Conservation (phyloP, 495 filamentous ascomycete species). For the Coniosporium apollinis region DNA sequence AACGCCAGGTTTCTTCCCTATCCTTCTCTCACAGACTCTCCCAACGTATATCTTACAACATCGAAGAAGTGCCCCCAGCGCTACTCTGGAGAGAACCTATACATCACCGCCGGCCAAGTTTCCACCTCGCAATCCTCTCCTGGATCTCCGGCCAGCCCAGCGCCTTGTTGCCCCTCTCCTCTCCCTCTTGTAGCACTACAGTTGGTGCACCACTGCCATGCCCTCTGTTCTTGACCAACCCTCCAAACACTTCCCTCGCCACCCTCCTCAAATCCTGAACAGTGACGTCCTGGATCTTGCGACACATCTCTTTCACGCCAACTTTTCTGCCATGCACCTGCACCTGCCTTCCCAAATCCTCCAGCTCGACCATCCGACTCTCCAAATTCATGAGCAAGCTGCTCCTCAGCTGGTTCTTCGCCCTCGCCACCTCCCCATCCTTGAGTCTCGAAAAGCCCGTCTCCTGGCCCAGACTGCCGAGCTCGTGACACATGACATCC, state of each 20-base stretch:
- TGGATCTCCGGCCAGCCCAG: constrained; percentile 85
- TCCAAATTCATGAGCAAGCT: constrained; percentile 96
- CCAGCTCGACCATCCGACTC: constrained; percentile 92
- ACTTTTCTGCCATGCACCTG: constrained; percentile 89
- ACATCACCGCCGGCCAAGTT: constrained; percentile 57
- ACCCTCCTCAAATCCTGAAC: constrained; percentile 71
- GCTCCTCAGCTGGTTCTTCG: constrained; percentile 91
- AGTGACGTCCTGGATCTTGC: constrained; percentile 64
- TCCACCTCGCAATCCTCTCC: constrained; percentile 66
- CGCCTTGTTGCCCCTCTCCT: constrained; percentile 35
- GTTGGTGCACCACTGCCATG: constrained; percentile 80
- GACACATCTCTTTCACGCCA: constrained; percentile 83
- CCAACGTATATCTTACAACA: too few species aligned
- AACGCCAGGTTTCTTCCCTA: too few species aligned
- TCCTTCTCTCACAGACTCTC: too few species aligned
- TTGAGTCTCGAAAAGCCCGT: constrained; percentile 52
- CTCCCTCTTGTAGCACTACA: constrained; percentile 77
- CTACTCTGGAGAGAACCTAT: too few species aligned
- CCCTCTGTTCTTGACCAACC: constrained; percentile 57
- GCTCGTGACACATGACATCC: constrained; percentile 83
- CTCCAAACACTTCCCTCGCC: constrained; percentile 63
- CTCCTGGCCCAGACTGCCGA: constrained; percentile 59
- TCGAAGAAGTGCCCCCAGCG: too few species aligned
- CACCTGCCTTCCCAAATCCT: constrained; percentile 90
- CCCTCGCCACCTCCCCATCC: constrained; percentile 69